These are phyloP conservation scores for Lactarius deliciosus DNA, from an alignment of 768 basidiomycete genomes.

Conservation along the genomic window DNA sequence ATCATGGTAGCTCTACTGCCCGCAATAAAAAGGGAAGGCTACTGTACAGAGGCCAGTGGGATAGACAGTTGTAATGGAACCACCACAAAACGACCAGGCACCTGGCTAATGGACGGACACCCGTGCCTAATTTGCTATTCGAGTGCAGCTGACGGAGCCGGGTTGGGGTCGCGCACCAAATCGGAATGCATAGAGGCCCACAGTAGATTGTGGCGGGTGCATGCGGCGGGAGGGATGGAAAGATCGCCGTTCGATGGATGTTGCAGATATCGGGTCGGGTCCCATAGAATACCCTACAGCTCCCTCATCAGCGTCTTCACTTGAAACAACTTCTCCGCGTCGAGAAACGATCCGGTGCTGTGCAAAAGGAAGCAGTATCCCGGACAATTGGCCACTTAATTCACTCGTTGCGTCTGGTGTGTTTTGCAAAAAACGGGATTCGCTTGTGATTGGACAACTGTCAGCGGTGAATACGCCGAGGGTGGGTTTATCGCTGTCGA, in stretches of 20 bases:
- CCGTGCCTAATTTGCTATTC: slow-evolving; percentile 10
- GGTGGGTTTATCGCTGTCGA: not conserved
- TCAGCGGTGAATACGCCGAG: not conserved
- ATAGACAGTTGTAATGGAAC: slow-evolving; percentile 24
- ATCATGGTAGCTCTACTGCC: not conserved
- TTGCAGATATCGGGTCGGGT: not conserved
- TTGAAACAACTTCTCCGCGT: not conserved
- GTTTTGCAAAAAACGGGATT: not conserved
- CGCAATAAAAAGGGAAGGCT: slow-evolving; percentile 6
- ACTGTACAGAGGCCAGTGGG: not conserved
- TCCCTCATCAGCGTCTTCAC: not conserved
- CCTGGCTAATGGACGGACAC: not conserved
- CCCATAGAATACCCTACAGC: not conserved
- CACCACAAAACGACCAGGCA: not conserved
- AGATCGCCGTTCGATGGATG: not conserved
- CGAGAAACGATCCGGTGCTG: not conserved
- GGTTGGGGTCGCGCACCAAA: no score
- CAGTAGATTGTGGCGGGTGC: not conserved
- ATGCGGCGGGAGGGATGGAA: not conserved
- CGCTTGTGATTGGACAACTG: not conserved
- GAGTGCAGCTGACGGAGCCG: not conserved
- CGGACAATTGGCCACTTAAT: not conserved
- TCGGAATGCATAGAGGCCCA: not conserved
- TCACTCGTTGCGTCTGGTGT: not conserved
- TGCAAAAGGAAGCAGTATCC: not conserved